Evolutionary conservation across 1,139 yeast genomes (phyloP).

Genomic region (Suhomyces guaymorum): DNA sequence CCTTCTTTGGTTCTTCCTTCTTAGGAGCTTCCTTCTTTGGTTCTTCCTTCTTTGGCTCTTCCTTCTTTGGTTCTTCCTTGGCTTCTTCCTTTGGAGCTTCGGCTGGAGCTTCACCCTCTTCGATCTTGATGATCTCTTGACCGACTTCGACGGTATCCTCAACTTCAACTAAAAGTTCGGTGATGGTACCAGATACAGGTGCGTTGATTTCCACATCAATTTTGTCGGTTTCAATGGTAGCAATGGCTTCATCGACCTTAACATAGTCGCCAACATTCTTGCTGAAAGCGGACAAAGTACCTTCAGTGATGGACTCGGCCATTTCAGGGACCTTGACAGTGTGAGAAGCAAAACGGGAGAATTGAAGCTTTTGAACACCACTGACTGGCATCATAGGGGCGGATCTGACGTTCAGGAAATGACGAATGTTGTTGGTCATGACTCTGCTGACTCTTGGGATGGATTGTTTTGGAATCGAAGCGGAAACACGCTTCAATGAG

Average conservation of each 20-base stretch:
- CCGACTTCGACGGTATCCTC: slow-evolving; percentile 97
- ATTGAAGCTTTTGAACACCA: slow-evolving; percentile 13
- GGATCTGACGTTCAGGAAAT: slow-evolving; percentile 5
- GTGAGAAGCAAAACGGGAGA: slow-evolving; percentile 42
- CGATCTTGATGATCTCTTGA: slow-evolving; percentile 86
- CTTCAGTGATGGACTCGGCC: slow-evolving; percentile 99
- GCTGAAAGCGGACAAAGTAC: slow-evolving; percentile 80
- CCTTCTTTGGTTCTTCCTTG: slow-evolving; percentile 26
- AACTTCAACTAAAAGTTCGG: slow-evolving; percentile 76
- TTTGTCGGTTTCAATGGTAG: slow-evolving; percentile 98
- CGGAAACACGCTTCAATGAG: slow-evolving; percentile 18
- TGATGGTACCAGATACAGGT: slow-evolving; percentile 87
- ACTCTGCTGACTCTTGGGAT: slow-evolving; percentile 7
- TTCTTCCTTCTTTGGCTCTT: slow-evolving; percentile 26
- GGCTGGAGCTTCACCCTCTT: slow-evolving; percentile 83
- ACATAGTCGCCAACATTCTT: slow-evolving; percentile 89
- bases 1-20: slow-evolving; percentile 22
- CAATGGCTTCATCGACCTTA: slow-evolving; percentile 84
- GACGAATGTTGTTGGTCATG: slow-evolving; percentile 7
- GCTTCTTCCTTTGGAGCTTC: slow-evolving; percentile 32
- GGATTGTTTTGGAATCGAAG: slow-evolving; percentile 11
- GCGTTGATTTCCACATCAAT: slow-evolving; percentile 96
- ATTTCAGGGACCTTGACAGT: slow-evolving; percentile 92
- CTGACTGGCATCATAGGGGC: slow-evolving; percentile 6
- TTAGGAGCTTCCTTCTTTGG: slow-evolving; percentile 24